Evolutionary conservation across 805 yeast genomes (phyloP).

Genomic region (Suhomyces faveliae): DNA sequence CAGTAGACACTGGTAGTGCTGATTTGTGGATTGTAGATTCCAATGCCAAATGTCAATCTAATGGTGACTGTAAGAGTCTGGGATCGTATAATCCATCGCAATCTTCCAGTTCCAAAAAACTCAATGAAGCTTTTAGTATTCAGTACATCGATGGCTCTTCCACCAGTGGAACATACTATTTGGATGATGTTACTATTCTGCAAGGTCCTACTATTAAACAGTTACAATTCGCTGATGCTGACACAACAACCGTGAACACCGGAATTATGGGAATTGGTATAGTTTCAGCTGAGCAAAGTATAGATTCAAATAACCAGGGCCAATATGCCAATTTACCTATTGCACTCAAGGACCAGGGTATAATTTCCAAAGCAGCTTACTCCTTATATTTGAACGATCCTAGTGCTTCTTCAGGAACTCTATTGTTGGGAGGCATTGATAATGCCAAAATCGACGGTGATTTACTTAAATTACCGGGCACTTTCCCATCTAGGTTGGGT

Average conservation of each 20-base stretch:
- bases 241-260: background rate
- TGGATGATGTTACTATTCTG: conserved; percentile 7
- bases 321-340: conserved; percentile 14
- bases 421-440: conserved; percentile 23
- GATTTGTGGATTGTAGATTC: background rate
- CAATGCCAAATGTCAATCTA: conserved; percentile 1
- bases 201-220: conserved; percentile 6
- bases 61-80: conserved; percentile 5
- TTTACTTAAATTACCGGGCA: conserved; percentile 1
- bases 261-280: conserved; percentile 10
- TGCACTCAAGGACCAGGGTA: conserved; percentile 10
- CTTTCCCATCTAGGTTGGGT: conserved; percentile 4
- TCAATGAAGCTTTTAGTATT: conserved; percentile 1
- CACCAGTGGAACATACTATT: conserved; percentile 3
- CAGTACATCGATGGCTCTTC: conserved; percentile 2
- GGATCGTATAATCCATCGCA: conserved; percentile 5
- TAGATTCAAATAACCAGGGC: too few species aligned
- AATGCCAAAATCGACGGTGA: conserved; percentile 14
- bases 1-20: background rate
- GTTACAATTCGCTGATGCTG: conserved; percentile 9
- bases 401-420: conserved; percentile 12
- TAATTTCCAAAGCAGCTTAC: conserved; percentile 10
- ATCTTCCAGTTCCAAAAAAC: conserved; percentile 1
- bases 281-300: too few species aligned
- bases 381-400: conserved; percentile 16